phyloP scores from a whole-genome alignment of 331 rosid genomes.

The Acacia concinna region DNA sequence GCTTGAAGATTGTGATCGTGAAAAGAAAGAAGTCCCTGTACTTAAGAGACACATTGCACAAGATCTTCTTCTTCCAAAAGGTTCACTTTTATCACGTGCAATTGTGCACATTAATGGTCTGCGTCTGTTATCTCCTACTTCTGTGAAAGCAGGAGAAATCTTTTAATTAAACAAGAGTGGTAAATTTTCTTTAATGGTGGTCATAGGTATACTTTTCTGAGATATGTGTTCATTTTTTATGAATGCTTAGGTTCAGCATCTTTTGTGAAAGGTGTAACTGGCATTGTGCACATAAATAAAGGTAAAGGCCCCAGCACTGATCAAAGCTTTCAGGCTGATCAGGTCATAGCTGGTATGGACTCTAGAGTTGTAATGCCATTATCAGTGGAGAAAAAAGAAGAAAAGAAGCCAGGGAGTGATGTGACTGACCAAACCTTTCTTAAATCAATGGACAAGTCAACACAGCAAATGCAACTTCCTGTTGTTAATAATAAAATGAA shows the following conservation, averaged over 20 bases:
- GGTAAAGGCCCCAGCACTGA: conserved; percentile 45
- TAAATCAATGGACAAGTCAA: conserved; percentile 42
- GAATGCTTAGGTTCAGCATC: conserved; percentile 38
- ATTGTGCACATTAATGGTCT: conserved; percentile 11
- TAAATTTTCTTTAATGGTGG: conserved; percentile 14
- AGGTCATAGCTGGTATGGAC: conserved; percentile 30
- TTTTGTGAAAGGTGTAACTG: conserved; percentile 43
- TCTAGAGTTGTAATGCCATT: conserved; percentile 47
- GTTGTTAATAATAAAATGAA: conserved; percentile 39
- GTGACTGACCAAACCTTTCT: conserved; percentile 36
- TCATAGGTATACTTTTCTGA: conserved; percentile 11
- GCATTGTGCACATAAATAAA: conserved; percentile 43
- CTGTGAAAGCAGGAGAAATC: conserved; percentile 21
- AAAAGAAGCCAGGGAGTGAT: conserved; percentile 43
- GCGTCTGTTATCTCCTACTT: conserved; percentile 18
- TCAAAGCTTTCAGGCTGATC: conserved; percentile 46
- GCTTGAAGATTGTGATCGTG: conserved; percentile 87
- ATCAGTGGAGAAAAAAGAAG: conserved; percentile 42
- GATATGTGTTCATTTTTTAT: conserved; percentile 23
- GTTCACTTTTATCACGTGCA: conserved; percentile 40
- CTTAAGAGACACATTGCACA: conserved; percentile 65
- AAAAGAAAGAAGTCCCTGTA: conserved; percentile 74
- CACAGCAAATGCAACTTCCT: conserved; percentile 45
- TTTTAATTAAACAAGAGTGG: conserved; percentile 6
- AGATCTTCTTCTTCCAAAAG: conserved; percentile 79